Evolutionary conservation across 2,329 filamentous ascomycete species (phyloP).

Genomic region (Penicillium sp.): DNA sequence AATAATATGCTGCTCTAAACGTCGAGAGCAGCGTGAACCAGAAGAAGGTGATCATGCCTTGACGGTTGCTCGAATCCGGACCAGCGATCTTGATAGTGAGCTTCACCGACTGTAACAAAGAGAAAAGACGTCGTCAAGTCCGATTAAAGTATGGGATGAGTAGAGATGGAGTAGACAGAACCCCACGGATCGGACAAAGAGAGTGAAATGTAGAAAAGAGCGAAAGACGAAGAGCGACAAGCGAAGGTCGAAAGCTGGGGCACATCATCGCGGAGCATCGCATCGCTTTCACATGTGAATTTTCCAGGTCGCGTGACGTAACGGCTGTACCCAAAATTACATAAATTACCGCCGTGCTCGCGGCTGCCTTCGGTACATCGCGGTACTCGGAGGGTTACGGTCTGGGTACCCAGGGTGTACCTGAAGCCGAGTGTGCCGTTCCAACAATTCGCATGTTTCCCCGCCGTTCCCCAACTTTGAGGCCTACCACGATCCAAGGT

Average conservation of each 20-base stretch:
- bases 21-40: conserved; percentile 23
- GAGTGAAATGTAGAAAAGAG: not conserved
- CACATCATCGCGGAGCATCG: conserved; percentile 8
- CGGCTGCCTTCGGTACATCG: not conserved
- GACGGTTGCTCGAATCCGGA: not conserved
- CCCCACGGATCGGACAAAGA: not conserved
- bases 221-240: conserved; percentile 1
- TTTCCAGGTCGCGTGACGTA: conserved; percentile 37
- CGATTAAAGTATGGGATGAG: not conserved
- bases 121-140: not conserved
- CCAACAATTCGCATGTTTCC: not conserved
- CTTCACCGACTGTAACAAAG: conserved; percentile 1
- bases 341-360: not conserved
- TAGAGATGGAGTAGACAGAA: not conserved
- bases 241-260: conserved; percentile 22
- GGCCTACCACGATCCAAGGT: not conserved
- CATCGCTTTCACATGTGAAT: conserved; percentile 39
- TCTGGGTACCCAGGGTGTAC: not conserved
- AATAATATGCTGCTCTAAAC: conserved; percentile 23
- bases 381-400: not conserved
- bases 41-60: conserved; percentile 31
- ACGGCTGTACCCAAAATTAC: conserved; percentile 29
- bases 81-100: conserved; percentile 9
- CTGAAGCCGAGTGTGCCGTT: not conserved
- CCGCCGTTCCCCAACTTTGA: not conserved